phyloP scores from a whole-genome alignment of 208 protist species.

The Trichomonas gallinae region DNA sequence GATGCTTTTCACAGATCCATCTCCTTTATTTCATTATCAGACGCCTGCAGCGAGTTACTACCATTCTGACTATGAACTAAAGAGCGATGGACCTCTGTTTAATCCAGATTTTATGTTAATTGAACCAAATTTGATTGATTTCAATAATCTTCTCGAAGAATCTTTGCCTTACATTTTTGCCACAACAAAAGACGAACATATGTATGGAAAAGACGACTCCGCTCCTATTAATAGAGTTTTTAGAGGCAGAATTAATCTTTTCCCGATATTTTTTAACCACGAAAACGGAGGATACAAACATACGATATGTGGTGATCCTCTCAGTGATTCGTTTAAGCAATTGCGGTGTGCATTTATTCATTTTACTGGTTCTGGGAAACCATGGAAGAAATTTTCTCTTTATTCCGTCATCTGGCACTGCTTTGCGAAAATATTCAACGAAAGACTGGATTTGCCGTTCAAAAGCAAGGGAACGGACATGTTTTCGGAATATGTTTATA shows the following conservation, averaged over 20 bases:
- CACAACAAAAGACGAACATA: not conserved
- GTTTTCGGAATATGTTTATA: not conserved
- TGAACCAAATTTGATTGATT: not conserved
- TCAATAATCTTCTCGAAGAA: not conserved
- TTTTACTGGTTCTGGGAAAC: not conserved
- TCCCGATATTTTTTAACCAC: not conserved
- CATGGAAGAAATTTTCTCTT: not conserved
- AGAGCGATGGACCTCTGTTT: not conserved
- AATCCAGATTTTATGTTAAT: not conserved
- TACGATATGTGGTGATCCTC: not conserved
- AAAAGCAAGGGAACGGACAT: not conserved
- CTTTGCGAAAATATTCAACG: not conserved
- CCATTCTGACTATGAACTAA: not conserved
- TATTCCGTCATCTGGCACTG: not conserved
- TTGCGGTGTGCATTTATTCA: not conserved
- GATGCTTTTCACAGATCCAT: not conserved
- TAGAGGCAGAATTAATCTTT: not conserved
- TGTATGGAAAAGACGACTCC: not conserved
- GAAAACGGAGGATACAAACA: not conserved
- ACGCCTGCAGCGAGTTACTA: not conserved
- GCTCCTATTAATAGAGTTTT: not conserved
- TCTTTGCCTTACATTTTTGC: not conserved
- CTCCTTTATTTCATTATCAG: not conserved
- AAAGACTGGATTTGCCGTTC: not conserved
- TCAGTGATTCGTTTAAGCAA: not conserved